A percentile compares a stretch with the other conserved stretches of the same genome.
Conservation (phyloP, 176 grass and related monocot species). For the Puya raimondii region DNA sequence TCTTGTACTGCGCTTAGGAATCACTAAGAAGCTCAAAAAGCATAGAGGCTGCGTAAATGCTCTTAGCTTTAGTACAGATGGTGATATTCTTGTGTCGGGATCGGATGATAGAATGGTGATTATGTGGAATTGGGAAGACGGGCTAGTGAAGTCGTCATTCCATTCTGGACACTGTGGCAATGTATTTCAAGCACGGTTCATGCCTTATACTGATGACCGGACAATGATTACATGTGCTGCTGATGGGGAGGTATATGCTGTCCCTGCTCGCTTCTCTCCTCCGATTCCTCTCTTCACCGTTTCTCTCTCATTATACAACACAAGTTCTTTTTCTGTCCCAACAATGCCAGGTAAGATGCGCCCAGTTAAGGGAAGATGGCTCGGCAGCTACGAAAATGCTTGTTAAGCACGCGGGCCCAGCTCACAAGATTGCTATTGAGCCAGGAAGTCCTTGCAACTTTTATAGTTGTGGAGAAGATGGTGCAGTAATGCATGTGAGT, state of each 20-base stretch:
- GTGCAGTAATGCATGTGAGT: constrained; percentile 23
- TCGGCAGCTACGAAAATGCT: constrained; percentile 18
- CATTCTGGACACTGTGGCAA: constrained; percentile 51
- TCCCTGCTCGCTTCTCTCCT: background rate
- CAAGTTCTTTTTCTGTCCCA: background rate
- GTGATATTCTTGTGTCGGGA: constrained; percentile 53
- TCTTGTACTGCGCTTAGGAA: constrained; percentile 34
- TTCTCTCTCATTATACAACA: background rate
- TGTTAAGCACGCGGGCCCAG: constrained; percentile 6
- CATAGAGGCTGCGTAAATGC: constrained; percentile 57
- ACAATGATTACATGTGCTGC: constrained; percentile 52
- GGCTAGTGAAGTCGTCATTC: constrained; percentile 5
- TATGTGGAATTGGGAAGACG: constrained; percentile 59
- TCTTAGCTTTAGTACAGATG: constrained; percentile 50
- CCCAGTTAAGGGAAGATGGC: constrained; percentile 42
- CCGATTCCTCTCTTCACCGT: background rate
- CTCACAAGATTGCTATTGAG: constrained; percentile 59
- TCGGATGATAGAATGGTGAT: constrained; percentile 42
- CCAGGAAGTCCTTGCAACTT: constrained; percentile 59
- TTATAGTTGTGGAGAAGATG: constrained; percentile 54
- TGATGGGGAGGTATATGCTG: constrained; percentile 49
- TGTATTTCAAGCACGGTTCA: constrained; percentile 65
- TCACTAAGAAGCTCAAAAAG: constrained; percentile 40
- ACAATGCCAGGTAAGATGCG: constrained; percentile 43
- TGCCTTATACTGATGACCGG: constrained; percentile 46